These are phyloP conservation scores for Anthracocystis setariae DNA, from an alignment of 1,284 basidiomycete genomes.

Conservation along the genomic window DNA sequence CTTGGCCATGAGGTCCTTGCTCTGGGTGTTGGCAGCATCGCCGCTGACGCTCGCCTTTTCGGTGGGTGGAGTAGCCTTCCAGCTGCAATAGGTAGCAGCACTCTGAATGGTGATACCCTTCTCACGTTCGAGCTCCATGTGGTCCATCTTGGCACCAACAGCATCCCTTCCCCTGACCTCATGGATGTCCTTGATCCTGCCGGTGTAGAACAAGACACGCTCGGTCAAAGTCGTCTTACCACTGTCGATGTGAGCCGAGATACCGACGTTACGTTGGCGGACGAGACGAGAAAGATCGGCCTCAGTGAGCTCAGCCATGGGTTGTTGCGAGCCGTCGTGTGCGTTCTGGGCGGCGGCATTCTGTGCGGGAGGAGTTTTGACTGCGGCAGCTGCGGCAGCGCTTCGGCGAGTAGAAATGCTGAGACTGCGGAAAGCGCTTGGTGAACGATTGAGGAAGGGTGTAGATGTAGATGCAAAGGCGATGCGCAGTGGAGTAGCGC, in stretches of 20 bases:
- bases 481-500: constrained; percentile 13
- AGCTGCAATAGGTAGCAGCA: constrained; percentile 97
- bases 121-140: constrained; percentile 98
- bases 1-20: constrained; percentile 45
- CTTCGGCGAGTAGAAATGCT: constrained; percentile 27
- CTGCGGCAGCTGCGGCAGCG: constrained; percentile 26
- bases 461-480: constrained; percentile 25
- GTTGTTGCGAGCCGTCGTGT: constrained; percentile 21
- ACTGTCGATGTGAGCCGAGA: constrained; percentile 76
- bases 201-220: constrained; percentile 94
- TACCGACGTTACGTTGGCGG: constrained; percentile 69
- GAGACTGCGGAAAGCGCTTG: constrained; percentile 25
- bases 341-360: constrained; percentile 40
- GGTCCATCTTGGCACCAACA: constrained; percentile 99
- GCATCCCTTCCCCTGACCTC: constrained; percentile 95
- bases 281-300: constrained; percentile 65
- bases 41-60: constrained; percentile 67
- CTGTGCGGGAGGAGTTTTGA: constrained; percentile 27
- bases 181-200: constrained; percentile 93
- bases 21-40: constrained; percentile 53
- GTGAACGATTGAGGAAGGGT: constrained; percentile 9
- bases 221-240: constrained; percentile 99
- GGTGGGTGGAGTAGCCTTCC: constrained; percentile 76
- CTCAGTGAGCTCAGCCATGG: constrained; percentile 47
- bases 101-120: constrained; percentile 99